Base-by-base conservation (phyloP, 176 grass and related monocot genomes). In the Hordeum vulgare region DNA sequence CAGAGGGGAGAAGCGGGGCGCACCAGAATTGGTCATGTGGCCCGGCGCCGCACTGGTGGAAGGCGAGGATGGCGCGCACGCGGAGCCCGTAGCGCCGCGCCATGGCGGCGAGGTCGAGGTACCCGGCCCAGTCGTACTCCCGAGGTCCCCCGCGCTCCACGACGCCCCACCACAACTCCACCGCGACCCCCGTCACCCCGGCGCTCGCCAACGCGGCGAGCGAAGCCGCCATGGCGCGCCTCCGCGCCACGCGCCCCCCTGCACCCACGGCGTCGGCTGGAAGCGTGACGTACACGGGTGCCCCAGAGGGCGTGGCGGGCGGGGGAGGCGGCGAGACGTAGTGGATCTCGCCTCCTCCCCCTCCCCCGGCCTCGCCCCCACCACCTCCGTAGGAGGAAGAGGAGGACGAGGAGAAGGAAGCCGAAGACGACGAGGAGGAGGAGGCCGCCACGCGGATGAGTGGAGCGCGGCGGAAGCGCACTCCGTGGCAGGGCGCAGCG, bases 151-250 rank as follows among this genome's bases (percentile, higher is more conserved):
- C 67, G 26, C 92, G 61, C 81, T 94, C 92, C 36, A 94, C 92
- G 84, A 91, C 65, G 42, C 92, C 92, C 92, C 89, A 94, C 92
- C 92, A 94, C 81, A 86, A 80, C 89, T 94, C 92, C 2, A 94
- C 27, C 23, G 69, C 86, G 3, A 94, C 73, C 49, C 92, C 89
- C 6, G 90, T 82, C 5, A 94, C 92, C 20, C 92, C 92, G 10
- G 92, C 84, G 25, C 60, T 36, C 11, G 92, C 84, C 15, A 94
- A 89, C 66, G 92, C 92, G 33, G 79, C 79, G 73, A 94, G 75
- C 73, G 92, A 94, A 14, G 89, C 89, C 17, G 65, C 72, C 92
- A 94, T 91, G 76, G 89, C 84, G 74, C 85, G 90, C 76, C 74
- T 77, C 31, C 92, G 65, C 28, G 81, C 74, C 51, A 94, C 84